These are phyloP conservation scores for Sporothrix dimorphospora DNA, from an alignment of 2,329 filamentous ascomycete genomes.

Conservation along the genomic window DNA sequence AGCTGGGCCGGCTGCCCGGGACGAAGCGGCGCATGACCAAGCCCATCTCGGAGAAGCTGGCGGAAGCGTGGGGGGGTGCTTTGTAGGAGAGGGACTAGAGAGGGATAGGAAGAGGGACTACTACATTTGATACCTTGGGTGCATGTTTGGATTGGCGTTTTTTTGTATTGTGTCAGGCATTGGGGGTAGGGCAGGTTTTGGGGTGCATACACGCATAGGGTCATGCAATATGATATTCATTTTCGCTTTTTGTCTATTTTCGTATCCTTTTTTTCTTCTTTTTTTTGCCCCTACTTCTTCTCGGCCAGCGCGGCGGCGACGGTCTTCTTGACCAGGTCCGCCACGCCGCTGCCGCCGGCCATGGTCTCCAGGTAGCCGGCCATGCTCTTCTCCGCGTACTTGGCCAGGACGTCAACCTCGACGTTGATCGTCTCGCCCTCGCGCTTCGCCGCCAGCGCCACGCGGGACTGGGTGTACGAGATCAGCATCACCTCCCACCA, in stretches of 20 bases:
- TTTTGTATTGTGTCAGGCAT: background rate
- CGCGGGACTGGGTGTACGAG: slow-evolving; percentile 90
- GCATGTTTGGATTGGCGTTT: slow-evolving; percentile 1
- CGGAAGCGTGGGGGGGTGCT: slow-evolving; percentile 69
- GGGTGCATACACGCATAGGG: no score
- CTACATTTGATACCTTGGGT: slow-evolving; percentile 4
- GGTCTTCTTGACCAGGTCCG: slow-evolving; percentile 74
- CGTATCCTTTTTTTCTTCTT: background rate
- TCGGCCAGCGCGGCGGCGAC: slow-evolving; percentile 67
- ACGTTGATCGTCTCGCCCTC: slow-evolving; percentile 84
- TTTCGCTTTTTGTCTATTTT: background rate
- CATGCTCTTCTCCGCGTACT: slow-evolving; percentile 89
- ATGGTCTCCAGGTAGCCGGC: slow-evolving; percentile 70
- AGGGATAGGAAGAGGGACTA: background rate
- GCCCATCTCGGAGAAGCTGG: slow-evolving; percentile 67
- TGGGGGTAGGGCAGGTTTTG: background rate
- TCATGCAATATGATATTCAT: background rate
- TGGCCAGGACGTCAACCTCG: slow-evolving; percentile 86
- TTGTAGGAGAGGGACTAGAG: slow-evolving; percentile 36
- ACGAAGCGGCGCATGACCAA: slow-evolving; percentile 69
- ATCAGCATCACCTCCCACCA: slow-evolving; percentile 99
- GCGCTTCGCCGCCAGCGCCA: slow-evolving; percentile 79
- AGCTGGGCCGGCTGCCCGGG: slow-evolving; percentile 62
- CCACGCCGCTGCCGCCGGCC: slow-evolving; percentile 56
- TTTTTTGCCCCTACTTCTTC: slow-evolving; percentile 16